Base-by-base conservation (phyloP, 1,284 basidiomycete genomes). In the Pyrrhoderma lamaoense region DNA sequence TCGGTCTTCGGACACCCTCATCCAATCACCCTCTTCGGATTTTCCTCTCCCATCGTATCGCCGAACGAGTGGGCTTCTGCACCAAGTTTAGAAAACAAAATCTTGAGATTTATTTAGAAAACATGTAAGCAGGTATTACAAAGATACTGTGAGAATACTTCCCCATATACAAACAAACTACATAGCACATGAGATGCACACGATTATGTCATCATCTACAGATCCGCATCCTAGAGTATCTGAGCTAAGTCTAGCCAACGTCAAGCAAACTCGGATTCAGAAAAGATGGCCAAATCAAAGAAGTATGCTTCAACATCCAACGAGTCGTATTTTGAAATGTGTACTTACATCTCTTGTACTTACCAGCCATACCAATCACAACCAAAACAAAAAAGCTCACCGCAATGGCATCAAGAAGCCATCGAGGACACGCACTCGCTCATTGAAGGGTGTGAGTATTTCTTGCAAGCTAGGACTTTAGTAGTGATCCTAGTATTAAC, bases 381-480 rank as follows among this genome's bases (percentile, higher is more conserved):
- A 95, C 80, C 93, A 95, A 77, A 88, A 64, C 77, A 79, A 79
- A 70, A 93, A 93, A 80, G 93, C 95, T 64, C 95, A 99, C 80
- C 84, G 89, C 60, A 99, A 99, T 77, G 95, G 93, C 68, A 94
- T 95, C 76, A 91, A 86, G 74, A 82, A 76, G 69, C 85, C 89
- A 53, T 73, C 78, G 70, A 80, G 80, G 59, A 77, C 82, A 70
- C 73, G 85, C 67, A 85, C 89, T 66, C 80, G 86, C 59, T 94
- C 90, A 53, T 68, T 92, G 75, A 93, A 85, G 75, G 94, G 94
- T 80, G 95, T 92, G 77, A 60, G 86, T 85, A n/a, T n/a, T n/a
- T n/a, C n/a, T n/a, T n/a, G 19, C 39, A 50, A 25, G 36, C 19
- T 45, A 35, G 56, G 25, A 51, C 27, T 56, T 46, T 25, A 31